Percentiles rank a stretch among this genome's conserved stretches.
These are phyloP conservation scores for Adansonia rubrostipa DNA, from an alignment of 441 rosid genomes.

Conservation along the genomic window DNA sequence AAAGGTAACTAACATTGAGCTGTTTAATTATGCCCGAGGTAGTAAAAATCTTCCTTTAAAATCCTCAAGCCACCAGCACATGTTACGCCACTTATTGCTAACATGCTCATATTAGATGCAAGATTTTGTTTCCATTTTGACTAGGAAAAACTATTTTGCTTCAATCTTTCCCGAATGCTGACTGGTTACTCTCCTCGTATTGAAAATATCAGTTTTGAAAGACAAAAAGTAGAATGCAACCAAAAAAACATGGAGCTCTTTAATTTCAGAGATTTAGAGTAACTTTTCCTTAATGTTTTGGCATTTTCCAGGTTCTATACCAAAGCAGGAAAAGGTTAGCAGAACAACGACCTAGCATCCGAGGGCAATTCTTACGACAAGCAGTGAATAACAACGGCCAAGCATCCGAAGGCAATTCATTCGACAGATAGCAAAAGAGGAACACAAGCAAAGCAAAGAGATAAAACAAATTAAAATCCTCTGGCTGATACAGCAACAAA, in stretches of 20 bases:
- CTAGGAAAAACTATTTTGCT: neutral
- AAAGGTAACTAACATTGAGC: slow-evolving; percentile 37
- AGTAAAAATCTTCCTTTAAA: neutral
- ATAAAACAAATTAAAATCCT: slow-evolving; percentile 24
- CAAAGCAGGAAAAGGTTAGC: slow-evolving; percentile 58
- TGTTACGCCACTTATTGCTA: neutral
- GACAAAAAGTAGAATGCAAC: neutral
- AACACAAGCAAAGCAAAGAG: slow-evolving; percentile 33
- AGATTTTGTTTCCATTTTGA: neutral
- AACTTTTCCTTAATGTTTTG: neutral
- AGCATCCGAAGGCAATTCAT: slow-evolving; percentile 50
- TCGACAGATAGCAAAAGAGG: slow-evolving; percentile 32
- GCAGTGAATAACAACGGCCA: slow-evolving; percentile 37
- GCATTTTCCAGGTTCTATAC: slow-evolving; percentile 48
- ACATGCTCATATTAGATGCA: neutral
- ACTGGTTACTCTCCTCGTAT: neutral
- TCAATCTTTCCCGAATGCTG: neutral
- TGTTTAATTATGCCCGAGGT: neutral
- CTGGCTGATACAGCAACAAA: neutral
- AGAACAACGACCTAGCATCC: slow-evolving; percentile 46
- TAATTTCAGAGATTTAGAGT: neutral
- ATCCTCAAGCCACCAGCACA: neutral
- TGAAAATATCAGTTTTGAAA: neutral
- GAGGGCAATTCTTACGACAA: slow-evolving; percentile 53
- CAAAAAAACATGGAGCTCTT: neutral